Conservation (phyloP, 2,329 filamentous ascomycete species). For the Alternaria hordeiaustralica region DNA sequence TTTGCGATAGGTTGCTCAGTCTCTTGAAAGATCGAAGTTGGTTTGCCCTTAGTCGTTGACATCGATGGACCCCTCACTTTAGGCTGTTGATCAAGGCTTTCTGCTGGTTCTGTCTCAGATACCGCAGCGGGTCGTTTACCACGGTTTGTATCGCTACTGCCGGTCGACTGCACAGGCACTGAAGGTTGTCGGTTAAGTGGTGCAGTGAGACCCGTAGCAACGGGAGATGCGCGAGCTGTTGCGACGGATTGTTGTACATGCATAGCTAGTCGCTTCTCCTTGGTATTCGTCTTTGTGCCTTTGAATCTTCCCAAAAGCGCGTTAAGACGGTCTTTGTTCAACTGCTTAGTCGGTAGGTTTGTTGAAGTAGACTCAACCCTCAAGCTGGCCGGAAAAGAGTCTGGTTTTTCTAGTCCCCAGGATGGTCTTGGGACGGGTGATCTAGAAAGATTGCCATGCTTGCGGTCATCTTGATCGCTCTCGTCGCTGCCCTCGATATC, state of each 20-base stretch:
- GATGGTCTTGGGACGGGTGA: no score
- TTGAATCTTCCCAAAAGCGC: slow-evolving; percentile 4
- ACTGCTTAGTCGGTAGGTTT: not conserved
- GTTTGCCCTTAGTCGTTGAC: not conserved
- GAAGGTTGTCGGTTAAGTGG: not conserved
- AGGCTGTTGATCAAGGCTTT: not conserved
- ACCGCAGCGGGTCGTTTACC: not conserved
- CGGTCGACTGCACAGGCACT: not conserved
- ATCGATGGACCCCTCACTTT: not conserved
- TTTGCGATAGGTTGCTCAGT: not conserved
- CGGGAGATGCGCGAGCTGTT: not conserved
- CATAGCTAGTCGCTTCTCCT: not conserved
- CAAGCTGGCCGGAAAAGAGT: not conserved
- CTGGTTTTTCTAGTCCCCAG: not conserved
- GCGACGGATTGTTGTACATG: not conserved
- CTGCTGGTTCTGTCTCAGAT: not conserved
- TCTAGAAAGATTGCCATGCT: not conserved
- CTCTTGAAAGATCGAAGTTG: not conserved
- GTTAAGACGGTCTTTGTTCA: slow-evolving; percentile 8
- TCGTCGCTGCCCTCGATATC: not conserved
- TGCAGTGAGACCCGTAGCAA: not conserved
- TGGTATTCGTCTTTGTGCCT: not conserved
- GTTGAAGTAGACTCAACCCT: not conserved
- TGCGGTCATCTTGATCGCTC: not conserved
- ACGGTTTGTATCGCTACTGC: not conserved